phyloP scores from a whole-genome alignment of 352 stramenopile genomes.

The Pelagophyceae sp. region DNA sequence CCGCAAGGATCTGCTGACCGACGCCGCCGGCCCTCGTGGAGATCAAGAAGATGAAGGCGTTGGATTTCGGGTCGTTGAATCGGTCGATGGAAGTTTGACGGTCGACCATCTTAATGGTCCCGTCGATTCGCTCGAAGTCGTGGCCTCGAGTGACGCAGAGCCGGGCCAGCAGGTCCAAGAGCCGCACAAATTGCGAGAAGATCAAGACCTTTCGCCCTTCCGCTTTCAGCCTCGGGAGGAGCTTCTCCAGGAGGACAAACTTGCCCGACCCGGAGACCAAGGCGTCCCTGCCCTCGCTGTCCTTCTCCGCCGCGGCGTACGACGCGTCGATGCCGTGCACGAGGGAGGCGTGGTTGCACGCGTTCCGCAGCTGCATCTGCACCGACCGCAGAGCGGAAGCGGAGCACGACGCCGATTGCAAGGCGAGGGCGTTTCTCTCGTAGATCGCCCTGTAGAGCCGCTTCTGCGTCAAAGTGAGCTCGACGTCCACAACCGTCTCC shows the following conservation, averaged over 20 bases:
- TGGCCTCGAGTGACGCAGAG: slow-evolving; percentile 38
- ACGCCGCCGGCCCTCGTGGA: slow-evolving; percentile 89
- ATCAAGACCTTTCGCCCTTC: slow-evolving; percentile 94
- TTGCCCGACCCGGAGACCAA: slow-evolving; percentile 72
- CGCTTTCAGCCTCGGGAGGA: slow-evolving; percentile 87
- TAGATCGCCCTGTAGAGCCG: slow-evolving; percentile 78
- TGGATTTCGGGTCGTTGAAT: slow-evolving; percentile 72
- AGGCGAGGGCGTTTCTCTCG: slow-evolving; percentile 54
- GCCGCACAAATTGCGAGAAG: slow-evolving; percentile 78
- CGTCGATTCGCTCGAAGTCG: slow-evolving; percentile 77
- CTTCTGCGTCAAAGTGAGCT: slow-evolving; percentile 95
- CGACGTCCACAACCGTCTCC: slow-evolving; percentile 95
- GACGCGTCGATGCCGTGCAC: slow-evolving; percentile 75
- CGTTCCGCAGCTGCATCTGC: slow-evolving; percentile 97
- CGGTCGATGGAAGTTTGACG: slow-evolving; percentile 90
- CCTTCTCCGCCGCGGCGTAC: slow-evolving; percentile 45
- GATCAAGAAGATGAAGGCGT: slow-evolving; percentile 87
- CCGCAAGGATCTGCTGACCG: slow-evolving; percentile 81
- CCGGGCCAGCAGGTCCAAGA: slow-evolving; percentile 26
- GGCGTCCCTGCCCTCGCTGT: slow-evolving; percentile 52
- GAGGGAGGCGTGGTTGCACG: slow-evolving; percentile 98
- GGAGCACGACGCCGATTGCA: slow-evolving; percentile 50
- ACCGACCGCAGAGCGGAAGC: slow-evolving; percentile 78
- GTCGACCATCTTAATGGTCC: slow-evolving; percentile 75
- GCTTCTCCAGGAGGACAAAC: slow-evolving; percentile 93